A percentile compares a stretch with the other conserved stretches of the same genome.
These are phyloP conservation scores for Piper betle DNA, from an alignment of 164 flowering plant species.

Conservation along the genomic window DNA sequence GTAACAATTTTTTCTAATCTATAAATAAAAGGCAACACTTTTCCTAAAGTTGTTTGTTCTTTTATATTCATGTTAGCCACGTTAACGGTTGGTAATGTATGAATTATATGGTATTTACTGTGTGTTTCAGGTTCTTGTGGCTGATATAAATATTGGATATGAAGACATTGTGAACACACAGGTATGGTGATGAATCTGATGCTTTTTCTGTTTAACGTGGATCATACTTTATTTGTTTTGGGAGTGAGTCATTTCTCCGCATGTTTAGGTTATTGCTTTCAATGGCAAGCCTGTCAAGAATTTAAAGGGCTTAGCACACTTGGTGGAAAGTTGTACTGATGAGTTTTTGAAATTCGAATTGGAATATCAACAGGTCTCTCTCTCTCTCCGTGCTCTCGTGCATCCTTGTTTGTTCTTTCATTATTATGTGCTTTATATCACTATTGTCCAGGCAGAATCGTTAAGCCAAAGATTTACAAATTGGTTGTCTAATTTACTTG, in stretches of 20 bases:
- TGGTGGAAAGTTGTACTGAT: conserved; percentile 73
- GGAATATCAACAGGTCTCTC: conserved; percentile 73
- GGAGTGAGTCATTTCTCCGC: background rate
- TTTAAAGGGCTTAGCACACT: conserved; percentile 58
- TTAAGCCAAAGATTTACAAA: background rate
- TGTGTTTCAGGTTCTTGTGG: conserved; percentile 59
- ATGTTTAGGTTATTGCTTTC: conserved; percentile 55
- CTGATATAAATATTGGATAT: conserved; percentile 87
- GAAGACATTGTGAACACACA: conserved; percentile 89
- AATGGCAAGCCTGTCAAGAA: conserved; percentile 78
- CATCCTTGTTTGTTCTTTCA: background rate
- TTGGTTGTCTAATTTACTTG: background rate
- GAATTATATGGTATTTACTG: background rate
- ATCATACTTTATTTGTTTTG: background rate
- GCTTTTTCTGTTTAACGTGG: background rate
- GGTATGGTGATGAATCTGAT: conserved; percentile 21
- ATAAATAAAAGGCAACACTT: too few species aligned
- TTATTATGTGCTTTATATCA: too few species aligned
- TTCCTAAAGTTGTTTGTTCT: too few species aligned
- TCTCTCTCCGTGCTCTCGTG: conserved; percentile 2
- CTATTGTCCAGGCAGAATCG: background rate
- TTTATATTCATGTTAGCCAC: too few species aligned
- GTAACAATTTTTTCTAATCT: too few species aligned
- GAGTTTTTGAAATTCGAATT: conserved; percentile 74
- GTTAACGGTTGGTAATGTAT: too few species aligned